Conservation (phyloP, 495 filamentous ascomycete species). For the Talaromyces ruber region DNA sequence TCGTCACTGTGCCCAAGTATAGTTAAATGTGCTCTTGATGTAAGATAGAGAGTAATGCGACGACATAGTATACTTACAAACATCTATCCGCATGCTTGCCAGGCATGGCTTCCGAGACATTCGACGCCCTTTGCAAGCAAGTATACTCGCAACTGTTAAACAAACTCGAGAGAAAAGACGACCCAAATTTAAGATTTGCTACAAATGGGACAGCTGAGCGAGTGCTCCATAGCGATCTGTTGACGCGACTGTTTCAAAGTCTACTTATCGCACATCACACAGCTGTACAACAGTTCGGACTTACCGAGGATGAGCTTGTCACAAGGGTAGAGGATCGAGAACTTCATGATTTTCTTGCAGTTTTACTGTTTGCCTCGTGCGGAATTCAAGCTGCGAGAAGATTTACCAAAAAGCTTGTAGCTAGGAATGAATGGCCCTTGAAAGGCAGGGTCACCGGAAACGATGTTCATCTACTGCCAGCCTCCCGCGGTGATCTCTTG, state of each 20-base stretch:
- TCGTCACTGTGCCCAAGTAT: background rate
- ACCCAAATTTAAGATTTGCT: conserved; percentile 17
- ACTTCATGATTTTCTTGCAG: conserved; percentile 20
- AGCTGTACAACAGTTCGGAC: background rate
- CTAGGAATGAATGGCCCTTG: conserved; percentile 9
- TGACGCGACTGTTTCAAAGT: conserved; percentile 17
- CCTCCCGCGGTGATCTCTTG: conserved; percentile 7
- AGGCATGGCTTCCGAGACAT: conserved; percentile 2
- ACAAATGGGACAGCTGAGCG: conserved; percentile 15
- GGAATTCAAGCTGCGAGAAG: conserved; percentile 18
- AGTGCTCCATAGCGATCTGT: conserved; percentile 13
- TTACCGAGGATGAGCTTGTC: conserved; percentile 10
- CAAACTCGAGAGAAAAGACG: conserved; percentile 13
- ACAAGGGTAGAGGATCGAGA: conserved; percentile 12
- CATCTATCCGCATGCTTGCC: background rate
- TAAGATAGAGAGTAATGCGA: background rate
- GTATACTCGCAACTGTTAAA: background rate
- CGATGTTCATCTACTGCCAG: background rate
- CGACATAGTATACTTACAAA: conserved; percentile 39
- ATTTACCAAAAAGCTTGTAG: conserved; percentile 17
- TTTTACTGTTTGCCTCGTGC: conserved; percentile 19
- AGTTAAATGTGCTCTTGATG: background rate
- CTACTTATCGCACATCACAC: conserved; percentile 2
- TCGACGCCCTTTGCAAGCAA: background rate
- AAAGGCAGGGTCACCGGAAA: conserved; percentile 2